Conservation (phyloP, 306 rosid species). For the Argentina anserina region DNA sequence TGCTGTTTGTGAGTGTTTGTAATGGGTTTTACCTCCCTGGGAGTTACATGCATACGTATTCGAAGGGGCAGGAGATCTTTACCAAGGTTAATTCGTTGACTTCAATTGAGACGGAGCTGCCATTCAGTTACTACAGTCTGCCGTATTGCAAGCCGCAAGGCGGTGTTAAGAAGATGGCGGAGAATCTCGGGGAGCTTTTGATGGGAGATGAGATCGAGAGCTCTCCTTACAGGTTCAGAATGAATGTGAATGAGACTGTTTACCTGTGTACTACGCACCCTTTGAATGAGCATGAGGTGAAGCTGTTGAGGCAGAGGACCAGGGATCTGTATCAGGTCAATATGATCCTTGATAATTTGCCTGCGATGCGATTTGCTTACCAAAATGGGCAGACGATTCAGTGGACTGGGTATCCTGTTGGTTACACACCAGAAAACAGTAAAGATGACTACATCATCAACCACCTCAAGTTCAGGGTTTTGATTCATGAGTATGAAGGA, state of each 20-base stretch:
- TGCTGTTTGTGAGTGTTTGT: conserved; percentile 31
- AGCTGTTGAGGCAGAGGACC: conserved; percentile 82
- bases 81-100: conserved; percentile 92
- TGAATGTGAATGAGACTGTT: conserved; percentile 69
- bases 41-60: conserved; percentile 85
- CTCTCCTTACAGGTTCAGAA: conserved; percentile 69
- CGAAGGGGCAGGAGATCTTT: conserved; percentile 44
- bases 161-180: conserved; percentile 80
- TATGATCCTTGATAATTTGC: conserved; percentile 92
- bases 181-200: conserved; percentile 91
- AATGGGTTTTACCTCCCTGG: conserved; percentile 88
- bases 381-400: conserved; percentile 77
- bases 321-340: conserved; percentile 91
- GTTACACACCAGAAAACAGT: conserved; percentile 58
- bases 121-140: conserved; percentile 81
- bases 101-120: conserved; percentile 94
- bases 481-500: conserved; percentile 91
- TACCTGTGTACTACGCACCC: conserved; percentile 63
- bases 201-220: conserved; percentile 92
- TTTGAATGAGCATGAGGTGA: conserved; percentile 66
- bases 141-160: conserved; percentile 66
- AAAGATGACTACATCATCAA: conserved; percentile 78
- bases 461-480: conserved; percentile 77
- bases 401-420: conserved; percentile 97
- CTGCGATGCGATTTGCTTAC: conserved; percentile 74